phyloP scores from a whole-genome alignment of 2,329 filamentous ascomycete species.

The Monosporascus sp. region DNA sequence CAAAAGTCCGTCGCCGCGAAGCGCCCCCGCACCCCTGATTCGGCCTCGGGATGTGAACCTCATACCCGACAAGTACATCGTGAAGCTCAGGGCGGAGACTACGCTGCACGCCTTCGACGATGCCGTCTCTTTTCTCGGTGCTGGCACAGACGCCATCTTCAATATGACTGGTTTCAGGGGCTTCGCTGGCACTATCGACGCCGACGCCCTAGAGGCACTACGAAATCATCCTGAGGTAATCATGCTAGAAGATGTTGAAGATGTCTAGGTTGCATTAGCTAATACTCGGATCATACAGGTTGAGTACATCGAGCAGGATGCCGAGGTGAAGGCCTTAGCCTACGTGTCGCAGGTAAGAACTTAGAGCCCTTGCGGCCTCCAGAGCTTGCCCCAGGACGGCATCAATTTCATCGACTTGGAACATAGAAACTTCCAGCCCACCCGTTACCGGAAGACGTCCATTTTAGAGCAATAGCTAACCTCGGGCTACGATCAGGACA shows the following conservation, averaged over 20 bases:
- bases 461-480: background rate
- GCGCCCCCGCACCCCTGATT: background rate
- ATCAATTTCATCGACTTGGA: no score
- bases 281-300: conserved; percentile 16
- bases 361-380: no score
- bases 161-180: conserved; percentile 31
- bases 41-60: background rate
- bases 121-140: conserved; percentile 17
- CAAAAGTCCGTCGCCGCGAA: background rate
- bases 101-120: conserved; percentile 24
- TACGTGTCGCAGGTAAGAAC: background rate
- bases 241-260: background rate
- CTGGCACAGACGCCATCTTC: conserved; percentile 26
- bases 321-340: conserved; percentile 7
- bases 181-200: conserved; percentile 38
- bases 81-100: conserved; percentile 36
- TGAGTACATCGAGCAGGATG: conserved; percentile 29
- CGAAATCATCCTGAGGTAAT: conserved; percentile 32
- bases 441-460: no score
- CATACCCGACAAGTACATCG: conserved; percentile 32
- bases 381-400: no score
- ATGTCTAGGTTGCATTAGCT: conserved; percentile 1
- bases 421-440: no score
- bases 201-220: conserved; percentile 34
- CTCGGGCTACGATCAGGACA: conserved; percentile 1